phyloP scores from a whole-genome alignment of 1,284 basidiomycete species.

The Leccinum huronense region DNA sequence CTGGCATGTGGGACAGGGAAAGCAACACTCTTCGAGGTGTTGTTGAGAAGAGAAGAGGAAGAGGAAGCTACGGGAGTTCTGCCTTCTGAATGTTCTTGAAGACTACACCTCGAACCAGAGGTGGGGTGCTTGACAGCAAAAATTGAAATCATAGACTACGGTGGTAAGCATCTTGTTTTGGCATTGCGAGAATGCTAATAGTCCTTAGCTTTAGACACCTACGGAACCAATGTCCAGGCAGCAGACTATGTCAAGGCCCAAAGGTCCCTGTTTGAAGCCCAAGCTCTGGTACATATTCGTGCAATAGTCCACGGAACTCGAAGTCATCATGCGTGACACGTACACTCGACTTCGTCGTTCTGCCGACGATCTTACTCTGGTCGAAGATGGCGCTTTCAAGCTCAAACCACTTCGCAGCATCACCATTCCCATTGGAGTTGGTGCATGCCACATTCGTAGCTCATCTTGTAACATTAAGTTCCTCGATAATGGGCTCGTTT shows the following conservation, averaged over 20 bases:
- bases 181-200: constrained; percentile 10
- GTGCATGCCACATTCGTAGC: constrained; percentile 42
- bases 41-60: constrained; percentile 61
- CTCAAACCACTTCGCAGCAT: constrained; percentile 60
- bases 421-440: constrained; percentile 36
- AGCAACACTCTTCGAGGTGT: constrained; percentile 86
- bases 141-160: constrained; percentile 83
- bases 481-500: constrained; percentile 82
- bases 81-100: constrained; percentile 43
- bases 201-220: constrained; percentile 55
- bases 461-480: constrained; percentile 73
- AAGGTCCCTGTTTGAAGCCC: constrained; percentile 68
- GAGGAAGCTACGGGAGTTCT: constrained; percentile 55
- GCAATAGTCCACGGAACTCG: constrained; percentile 72
- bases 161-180: constrained; percentile 54
- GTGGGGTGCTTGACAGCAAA: constrained; percentile 72
- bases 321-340: constrained; percentile 71
- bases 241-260: constrained; percentile 74
- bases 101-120: constrained; percentile 56
- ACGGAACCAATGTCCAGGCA: constrained; percentile 75
- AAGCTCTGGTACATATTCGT: constrained; percentile 68
- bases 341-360: constrained; percentile 76
- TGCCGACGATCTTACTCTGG: constrained; percentile 58
- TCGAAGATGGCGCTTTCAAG: constrained; percentile 59
- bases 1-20: constrained; percentile 88